Base-by-base conservation (phyloP, 2,329 filamentous ascomycete species). In the Pyrenochaeta sp. region DNA sequence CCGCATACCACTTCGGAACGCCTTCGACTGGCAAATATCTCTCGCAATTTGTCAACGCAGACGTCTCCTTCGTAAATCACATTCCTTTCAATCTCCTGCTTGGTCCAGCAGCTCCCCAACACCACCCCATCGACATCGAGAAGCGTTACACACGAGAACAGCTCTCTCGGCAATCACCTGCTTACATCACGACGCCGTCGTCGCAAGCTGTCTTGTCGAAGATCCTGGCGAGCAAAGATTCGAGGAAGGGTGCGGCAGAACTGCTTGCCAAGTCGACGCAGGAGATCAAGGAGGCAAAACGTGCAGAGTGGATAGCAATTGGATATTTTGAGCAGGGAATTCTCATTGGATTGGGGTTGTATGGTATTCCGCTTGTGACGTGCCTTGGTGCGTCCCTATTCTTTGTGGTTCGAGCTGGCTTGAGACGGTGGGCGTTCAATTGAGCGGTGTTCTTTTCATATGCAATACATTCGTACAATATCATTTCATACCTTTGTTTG, bases 1-100 rank as follows among this genome's bases (percentile, higher is more conserved):
- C 79, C 14, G 71, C 76, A 2, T 84, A 82, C 53, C 71, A 80
- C 48, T 86, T 84, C 58, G 76, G 77, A 7, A 69, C 70, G 15
- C 70, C 76, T 0, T 50, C 70, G 2, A 68, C 77, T 2, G 80
- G 77, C 11, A 86, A 86, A 60, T 87, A 86, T 50, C 71, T 86
- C 4, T 72, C 75, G 6, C 81, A 86, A 51, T 84, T 81, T 61
- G 67, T 85, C 23, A 57, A 72, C 7, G 72, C 81, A 3, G 68
- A 77, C 9, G 60, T 77, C 1, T 77, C 78, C 0, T 81, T 79
- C 58, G 69, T 82, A 41, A 86, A 86, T 60, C 78, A 83, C 38
- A 74, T 86, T 6, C 83, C 83, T 0, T 50, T 69, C 2, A 74
- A 80, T 22, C 68, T 86, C 2, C 74, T 86, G 3, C 55, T 76